Base-by-base conservation (phyloP, 805 yeast genomes). In the Candida chilensis region DNA sequence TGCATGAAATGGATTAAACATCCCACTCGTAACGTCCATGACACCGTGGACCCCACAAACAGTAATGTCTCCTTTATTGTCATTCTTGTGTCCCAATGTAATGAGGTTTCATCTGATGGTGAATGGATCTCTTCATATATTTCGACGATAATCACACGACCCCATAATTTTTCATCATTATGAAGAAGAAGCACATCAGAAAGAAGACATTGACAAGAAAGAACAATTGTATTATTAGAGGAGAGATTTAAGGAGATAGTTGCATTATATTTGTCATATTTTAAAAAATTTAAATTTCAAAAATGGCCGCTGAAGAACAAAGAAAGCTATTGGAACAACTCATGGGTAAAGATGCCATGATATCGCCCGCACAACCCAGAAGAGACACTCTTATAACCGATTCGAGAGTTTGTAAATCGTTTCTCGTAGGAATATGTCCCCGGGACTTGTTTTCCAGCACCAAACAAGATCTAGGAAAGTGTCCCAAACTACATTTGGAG, bases 351-450 rank as follows among this genome's bases (percentile, higher is more conserved):
- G 80, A 72, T 20, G 57, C 67, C 4, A 45, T 68, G 27, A 33
- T 45, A 27, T 35, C 35, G 51, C 37, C 54, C 54, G 36, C 57
- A 41, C 41, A 69, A 43, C 45, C 62, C 50, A 33, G 74, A 47
- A 40, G 62, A 52, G 56, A 60, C 55, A 27, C 57, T 37, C 50
- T 65, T 31, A 50, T 78, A 30, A 53, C 56, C 20, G 78, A 75
- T 31, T 65, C 74, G 10, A 60, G 73, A 27, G 76, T 86, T 5
- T 88, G 97, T 54, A 82, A 81, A 48, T 64, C 82, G 13, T 88
- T 78, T 48, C 51, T 88, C n/a, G 84, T 85, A 11, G 95, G 92
- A 0, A 69, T 72, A 6, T 88, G 97, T 42, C 90, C 95, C 0
- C 78, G 82, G 49, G 96, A 87, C 38, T 50, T 87, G 28, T 83